phyloP scores from a whole-genome alignment of 345 rosid genomes.

The Stellera chamaejasme region DNA sequence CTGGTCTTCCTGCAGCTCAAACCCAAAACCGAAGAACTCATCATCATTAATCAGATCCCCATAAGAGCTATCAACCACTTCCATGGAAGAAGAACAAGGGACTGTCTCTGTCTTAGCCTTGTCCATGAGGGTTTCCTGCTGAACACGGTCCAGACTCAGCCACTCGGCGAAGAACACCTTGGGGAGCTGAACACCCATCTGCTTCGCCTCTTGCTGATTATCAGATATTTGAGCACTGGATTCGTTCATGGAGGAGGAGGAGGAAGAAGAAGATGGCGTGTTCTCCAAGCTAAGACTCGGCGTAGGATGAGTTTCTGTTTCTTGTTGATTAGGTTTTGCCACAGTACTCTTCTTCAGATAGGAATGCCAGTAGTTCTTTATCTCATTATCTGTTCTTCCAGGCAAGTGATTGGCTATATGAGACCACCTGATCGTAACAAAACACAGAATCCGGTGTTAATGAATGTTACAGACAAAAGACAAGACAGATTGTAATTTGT shows the following conservation, averaged over 20 bases:
- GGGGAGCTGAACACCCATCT: slow-evolving; percentile 24
- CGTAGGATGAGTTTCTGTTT: slow-evolving; percentile 19
- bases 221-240: slow-evolving; percentile 15
- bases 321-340: slow-evolving; percentile 27
- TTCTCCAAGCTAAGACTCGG: slow-evolving; percentile 26
- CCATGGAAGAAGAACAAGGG: slow-evolving; percentile 5
- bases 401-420: slow-evolving; percentile 76
- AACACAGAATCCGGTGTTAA: background rate
- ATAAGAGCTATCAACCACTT: slow-evolving; percentile 14
- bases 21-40: slow-evolving; percentile 32
- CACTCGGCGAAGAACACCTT: slow-evolving; percentile 69
- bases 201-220: slow-evolving; percentile 11
- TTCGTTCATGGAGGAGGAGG: slow-evolving; percentile 16
- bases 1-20: slow-evolving; percentile 36
- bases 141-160: slow-evolving; percentile 39
- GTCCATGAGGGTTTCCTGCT: slow-evolving; percentile 13
- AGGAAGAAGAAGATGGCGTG: slow-evolving; percentile 15
- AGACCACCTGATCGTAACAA: slow-evolving; percentile 56
- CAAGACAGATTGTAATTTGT: background rate
- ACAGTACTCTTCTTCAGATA: slow-evolving; percentile 54
- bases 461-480: background rate
- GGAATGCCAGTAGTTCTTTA: slow-evolving; percentile 93
- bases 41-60: slow-evolving; percentile 19
- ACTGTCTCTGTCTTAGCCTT: slow-evolving; percentile 3
- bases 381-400: slow-evolving; percentile 95